Evolutionary conservation across 1,284 basidiomycete species (phyloP).

Genomic region (Acaromyces ingoldii): DNA sequence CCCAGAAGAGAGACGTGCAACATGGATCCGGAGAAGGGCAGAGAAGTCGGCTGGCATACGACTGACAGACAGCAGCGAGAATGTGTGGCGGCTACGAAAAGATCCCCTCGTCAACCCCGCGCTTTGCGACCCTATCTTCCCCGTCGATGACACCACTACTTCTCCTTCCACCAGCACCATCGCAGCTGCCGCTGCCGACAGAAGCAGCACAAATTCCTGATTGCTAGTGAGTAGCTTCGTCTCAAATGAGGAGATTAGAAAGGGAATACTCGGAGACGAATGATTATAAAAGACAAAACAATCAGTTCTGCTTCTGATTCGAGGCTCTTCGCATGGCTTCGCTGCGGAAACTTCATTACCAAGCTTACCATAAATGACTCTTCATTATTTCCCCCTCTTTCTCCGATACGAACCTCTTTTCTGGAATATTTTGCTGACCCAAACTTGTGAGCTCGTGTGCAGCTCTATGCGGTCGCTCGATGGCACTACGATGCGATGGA

Average conservation of each 20-base stretch:
- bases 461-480: too few species aligned
- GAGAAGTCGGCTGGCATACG: constrained; percentile 79
- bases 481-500: too few species aligned
- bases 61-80: constrained; percentile 74
- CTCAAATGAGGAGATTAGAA: too few species aligned
- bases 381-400: background rate
- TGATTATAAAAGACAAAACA: background rate
- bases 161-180: too few species aligned
- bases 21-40: constrained; percentile 78
- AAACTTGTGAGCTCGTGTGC: too few species aligned
- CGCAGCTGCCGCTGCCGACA: too few species aligned
- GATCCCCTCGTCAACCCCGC: constrained; percentile 7
- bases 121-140: background rate
- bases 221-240: too few species aligned
- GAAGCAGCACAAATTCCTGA: too few species aligned
- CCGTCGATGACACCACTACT: background rate
- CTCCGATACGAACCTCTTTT: background rate
- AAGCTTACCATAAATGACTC: background rate
- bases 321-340: constrained; percentile 8
- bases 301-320: constrained; percentile 5
- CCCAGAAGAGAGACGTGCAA: constrained; percentile 68
- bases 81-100: constrained; percentile 69
- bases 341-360: constrained; percentile 4
- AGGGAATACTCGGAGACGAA: background rate
- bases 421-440: too few species aligned